A percentile compares a stretch with the other conserved stretches of the same genome.
These are phyloP conservation scores for Ichthyophthirius multifiliis DNA, from an alignment of 169 alveolate genomes.

Conservation along the genomic window DNA sequence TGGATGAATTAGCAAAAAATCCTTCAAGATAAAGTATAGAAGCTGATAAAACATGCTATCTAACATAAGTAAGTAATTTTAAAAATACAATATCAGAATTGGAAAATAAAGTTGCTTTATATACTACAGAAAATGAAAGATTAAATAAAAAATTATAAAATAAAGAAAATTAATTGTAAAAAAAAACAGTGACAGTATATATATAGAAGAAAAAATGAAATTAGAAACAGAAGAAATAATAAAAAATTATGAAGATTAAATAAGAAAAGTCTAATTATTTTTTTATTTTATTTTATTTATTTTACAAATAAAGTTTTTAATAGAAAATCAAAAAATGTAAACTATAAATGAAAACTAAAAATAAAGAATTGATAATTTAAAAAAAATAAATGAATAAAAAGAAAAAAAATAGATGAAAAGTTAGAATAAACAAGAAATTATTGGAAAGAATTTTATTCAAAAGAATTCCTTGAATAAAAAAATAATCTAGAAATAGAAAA, in stretches of 20 bases:
- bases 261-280: neutral
- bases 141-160: neutral
- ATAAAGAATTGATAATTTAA: neutral
- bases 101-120: neutral
- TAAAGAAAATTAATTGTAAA: neutral
- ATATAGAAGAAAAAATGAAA: neutral
- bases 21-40: neutral
- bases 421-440: neutral
- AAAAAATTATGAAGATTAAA: neutral
- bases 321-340: neutral
- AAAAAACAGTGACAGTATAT: neutral
- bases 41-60: neutral
- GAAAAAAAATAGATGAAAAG: neutral
- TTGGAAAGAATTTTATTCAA: neutral
- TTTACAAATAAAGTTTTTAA: neutral
- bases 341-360: neutral
- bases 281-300: neutral
- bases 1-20: neutral
- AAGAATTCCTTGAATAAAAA: neutral
- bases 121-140: conserved; percentile 5
- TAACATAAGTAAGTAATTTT: neutral
- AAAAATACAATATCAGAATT: neutral
- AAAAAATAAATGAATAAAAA: neutral
- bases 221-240: neutral
- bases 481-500: neutral